Evolutionary conservation across 768 basidiomycete species (phyloP).

Genomic region (Amanita thiersii): DNA sequence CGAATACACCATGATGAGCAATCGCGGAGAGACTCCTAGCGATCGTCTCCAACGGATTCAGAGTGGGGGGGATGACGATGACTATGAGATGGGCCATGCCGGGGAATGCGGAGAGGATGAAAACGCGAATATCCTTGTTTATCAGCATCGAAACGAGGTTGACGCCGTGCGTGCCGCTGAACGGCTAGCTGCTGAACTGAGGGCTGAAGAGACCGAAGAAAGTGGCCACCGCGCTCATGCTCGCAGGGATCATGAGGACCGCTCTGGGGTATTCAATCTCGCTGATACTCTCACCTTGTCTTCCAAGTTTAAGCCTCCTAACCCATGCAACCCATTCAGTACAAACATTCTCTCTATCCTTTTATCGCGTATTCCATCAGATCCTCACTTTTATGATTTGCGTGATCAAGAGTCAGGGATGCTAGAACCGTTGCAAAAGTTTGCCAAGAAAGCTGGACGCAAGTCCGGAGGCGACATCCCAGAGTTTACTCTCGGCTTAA

Average conservation of each 20-base stretch:
- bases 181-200: slow-evolving; percentile 42
- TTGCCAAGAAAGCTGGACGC: slow-evolving; percentile 39
- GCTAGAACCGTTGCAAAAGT: slow-evolving; percentile 68
- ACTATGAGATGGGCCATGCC: slow-evolving; percentile 16
- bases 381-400: slow-evolving; percentile 56
- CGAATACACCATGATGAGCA: slow-evolving; percentile 71
- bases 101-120: slow-evolving; percentile 19
- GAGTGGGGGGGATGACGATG: slow-evolving; percentile 15
- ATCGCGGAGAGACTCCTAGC: slow-evolving; percentile 39
- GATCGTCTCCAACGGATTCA: slow-evolving; percentile 17
- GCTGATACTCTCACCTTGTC: slow-evolving; percentile 53
- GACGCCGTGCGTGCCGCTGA: slow-evolving; percentile 47
- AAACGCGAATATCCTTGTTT: slow-evolving; percentile 19
- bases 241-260: slow-evolving; percentile 40
- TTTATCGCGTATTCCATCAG: slow-evolving; percentile 54
- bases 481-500: slow-evolving; percentile 50
- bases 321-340: slow-evolving; percentile 87
- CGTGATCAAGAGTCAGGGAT: slow-evolving; percentile 43
- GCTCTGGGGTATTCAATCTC: slow-evolving; percentile 56
- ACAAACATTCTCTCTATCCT: slow-evolving; percentile 52
- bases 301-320: slow-evolving; percentile 64
- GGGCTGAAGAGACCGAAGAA: slow-evolving; percentile 23
- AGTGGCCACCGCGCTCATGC: slow-evolving; percentile 5
- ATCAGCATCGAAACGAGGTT: slow-evolving; percentile 27
- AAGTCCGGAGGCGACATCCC: slow-evolving; percentile 34